Base-by-base conservation (phyloP, 257 asterid species). In the Ocimum tenuiflorum region DNA sequence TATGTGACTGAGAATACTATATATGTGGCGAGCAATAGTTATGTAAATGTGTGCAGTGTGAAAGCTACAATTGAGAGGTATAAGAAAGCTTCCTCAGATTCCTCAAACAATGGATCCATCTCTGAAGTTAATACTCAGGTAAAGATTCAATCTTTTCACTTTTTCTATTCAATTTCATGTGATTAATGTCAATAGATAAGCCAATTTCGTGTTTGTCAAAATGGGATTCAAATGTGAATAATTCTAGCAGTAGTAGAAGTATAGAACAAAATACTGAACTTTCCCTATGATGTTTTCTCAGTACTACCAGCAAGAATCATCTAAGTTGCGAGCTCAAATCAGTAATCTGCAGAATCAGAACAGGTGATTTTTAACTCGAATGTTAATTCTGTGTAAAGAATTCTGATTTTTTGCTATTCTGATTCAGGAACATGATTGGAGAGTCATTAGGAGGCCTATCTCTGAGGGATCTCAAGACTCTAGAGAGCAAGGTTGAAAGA, bases 81-180 rank as follows among this genome's bases (percentile, higher is more conserved):
- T 91, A 91, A 91, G 88, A 91, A 85, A 76, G 91, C 89, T 62
- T 78, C 83, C 73, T 80, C 98, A 45, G 97, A 89, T 80, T 74
- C 98, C 67, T 49, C 89, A 33, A 80, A 72, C 38, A 78, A 77
- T 52, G 95, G 91, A 39, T 85, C 94, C 23, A 68, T 81, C 59
- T 80, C 98, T 57, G 98, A 92, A 80, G 86, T 87, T 63, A 92
- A 87, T 74, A 85, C 95, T 80, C 98, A 91, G 96, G 98, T 91
- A 73, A 7, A 45, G 6, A 46, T 65, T 29, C 39, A 35, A 2
- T 4, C 6, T 2, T 29, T 60, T 54, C 10, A 20, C 9, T 22
- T 27, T 7, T 2, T 27, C 47, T 39, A 1, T 27, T 17, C n/a
- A 45, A 48, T 70, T 53, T 57, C 11, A 47, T 67, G 55, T 49